These are phyloP conservation scores for Rhodosporidiobolus sp. DNA, from an alignment of 768 basidiomycete species.

Conservation along the genomic window DNA sequence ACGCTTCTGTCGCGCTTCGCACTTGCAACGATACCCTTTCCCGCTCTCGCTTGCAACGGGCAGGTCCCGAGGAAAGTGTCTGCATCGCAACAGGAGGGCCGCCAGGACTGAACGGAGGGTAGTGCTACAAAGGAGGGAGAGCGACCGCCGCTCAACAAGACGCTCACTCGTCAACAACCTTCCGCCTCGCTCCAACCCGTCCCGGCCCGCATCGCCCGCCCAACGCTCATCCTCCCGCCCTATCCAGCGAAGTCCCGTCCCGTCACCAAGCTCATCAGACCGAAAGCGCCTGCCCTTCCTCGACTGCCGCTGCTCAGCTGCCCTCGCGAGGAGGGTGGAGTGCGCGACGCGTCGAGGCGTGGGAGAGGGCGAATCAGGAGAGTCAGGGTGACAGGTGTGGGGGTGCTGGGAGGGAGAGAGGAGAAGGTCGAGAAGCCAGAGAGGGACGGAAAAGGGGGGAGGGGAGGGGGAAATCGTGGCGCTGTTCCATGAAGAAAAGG, in stretches of 20 bases:
- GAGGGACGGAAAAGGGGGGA: neutral
- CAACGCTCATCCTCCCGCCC: neutral
- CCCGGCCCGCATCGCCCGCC: neutral
- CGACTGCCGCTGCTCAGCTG: too few species aligned
- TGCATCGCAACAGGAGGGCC: neutral
- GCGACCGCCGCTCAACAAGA: neutral
- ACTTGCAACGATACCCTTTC: constrained; percentile 1
- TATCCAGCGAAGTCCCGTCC: neutral
- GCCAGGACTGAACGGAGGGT: neutral
- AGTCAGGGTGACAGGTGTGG: neutral
- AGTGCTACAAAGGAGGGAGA: neutral
- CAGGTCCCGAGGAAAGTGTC: neutral
- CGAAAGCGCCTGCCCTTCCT: neutral
- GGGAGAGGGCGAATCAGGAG: neutral
- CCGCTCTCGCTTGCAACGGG: neutral
- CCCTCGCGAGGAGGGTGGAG: neutral
- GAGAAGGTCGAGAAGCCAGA: too few species aligned
- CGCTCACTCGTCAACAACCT: too few species aligned
- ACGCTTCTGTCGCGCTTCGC: neutral
- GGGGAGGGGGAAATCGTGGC: neutral
- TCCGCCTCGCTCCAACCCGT: neutral
- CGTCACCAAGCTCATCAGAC: constrained; percentile 14
- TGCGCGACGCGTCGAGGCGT: neutral
- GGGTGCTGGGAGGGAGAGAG: neutral
- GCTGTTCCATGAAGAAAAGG: too few species aligned